Conservation (phyloP, 192 early-diverging fungal genomes). For the Gryganskiella cystojenkinii region DNA sequence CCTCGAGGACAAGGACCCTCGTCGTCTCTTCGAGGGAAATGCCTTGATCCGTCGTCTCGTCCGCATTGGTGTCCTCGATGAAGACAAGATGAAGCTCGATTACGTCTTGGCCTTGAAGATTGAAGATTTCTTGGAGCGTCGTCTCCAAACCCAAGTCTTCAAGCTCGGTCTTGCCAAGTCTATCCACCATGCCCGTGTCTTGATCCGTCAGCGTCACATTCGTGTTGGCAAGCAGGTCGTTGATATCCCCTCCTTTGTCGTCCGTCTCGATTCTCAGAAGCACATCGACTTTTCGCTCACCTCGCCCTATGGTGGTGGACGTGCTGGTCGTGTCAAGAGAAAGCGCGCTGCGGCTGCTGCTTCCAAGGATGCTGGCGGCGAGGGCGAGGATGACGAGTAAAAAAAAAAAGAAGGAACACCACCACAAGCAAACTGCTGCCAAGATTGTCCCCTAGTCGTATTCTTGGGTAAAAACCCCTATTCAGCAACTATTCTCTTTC, state of each 20-base stretch:
- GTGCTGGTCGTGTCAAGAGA: constrained; percentile 96
- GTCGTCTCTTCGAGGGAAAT: constrained; percentile 99
- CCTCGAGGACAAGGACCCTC: constrained; percentile 94
- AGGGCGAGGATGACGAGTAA: constrained; percentile 68
- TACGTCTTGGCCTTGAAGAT: constrained; percentile 97
- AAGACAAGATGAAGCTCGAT: constrained; percentile 97
- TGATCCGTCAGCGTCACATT: constrained; percentile 98
- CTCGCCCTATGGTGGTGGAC: constrained; percentile 97
- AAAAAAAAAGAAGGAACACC: no score
- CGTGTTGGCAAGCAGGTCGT: constrained; percentile 97
- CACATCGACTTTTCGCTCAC: constrained; percentile 78
- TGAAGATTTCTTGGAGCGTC: constrained; percentile 97
- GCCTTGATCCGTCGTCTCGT: constrained; percentile 98
- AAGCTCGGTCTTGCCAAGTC: constrained; percentile 97
- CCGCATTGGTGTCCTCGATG: constrained; percentile 97
- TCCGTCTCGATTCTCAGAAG: constrained; percentile 74
- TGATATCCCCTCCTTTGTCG: constrained; percentile 94
- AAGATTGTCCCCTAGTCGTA: neutral
- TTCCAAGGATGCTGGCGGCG: constrained; percentile 62
- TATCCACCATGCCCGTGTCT: constrained; percentile 97
- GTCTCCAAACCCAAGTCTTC: constrained; percentile 99
- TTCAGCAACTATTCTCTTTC: neutral
- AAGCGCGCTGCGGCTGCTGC: constrained; percentile 86
- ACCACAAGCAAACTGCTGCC: no score
- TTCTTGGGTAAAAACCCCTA: neutral